Base-by-base conservation (phyloP, 352 stramenopile species). In the Thraustochytrium sp. region DNA sequence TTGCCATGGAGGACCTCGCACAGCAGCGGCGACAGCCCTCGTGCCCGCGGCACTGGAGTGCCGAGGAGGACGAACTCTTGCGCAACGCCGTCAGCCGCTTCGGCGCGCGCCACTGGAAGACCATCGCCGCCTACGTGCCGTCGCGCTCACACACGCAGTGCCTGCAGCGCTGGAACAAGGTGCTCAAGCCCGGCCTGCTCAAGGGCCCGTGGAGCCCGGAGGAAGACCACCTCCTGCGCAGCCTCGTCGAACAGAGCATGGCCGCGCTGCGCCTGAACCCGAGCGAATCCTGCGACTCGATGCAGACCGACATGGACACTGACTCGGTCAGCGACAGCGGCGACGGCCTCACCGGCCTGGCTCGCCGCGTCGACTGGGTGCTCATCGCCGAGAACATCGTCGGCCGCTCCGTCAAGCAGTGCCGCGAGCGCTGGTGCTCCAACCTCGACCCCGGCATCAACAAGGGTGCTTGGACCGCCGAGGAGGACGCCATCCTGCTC, bases 31-130 rank as follows among this genome's bases (percentile, higher is more conserved):
- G 29, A 4, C 76, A 76, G 65, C 68, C 68, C 42, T 48, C 65
- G 0, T 42, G 51, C 21, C 74, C 80, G n/a, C 38, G 83, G 86
- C 90, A 91, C 65, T 96, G 92, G 92, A 94, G 91, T 21, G 92
- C 93, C 84, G 87, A 87, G 23, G 91, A 96, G 82, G 92, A 96
- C 86, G 87, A 90, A 18, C 89, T 91, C n/a, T 88, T 96, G 65
- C 89, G 91, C 44, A 89, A 93, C 62, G 93, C 89, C 36, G 92
- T 96, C 64, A 88, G 87, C 29, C 89, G 93, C 63, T 90, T 94
- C 74, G 91, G 92, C n/a, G 90, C 94, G 77, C 92, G 93, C 83
- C 94, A 94, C 86, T 96, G 92, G 92, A 94, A 95, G 74, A 90
- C 89, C 31, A 95, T 96, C 63, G 92, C 92, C 2, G 89, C 94